A percentile compares a stretch with the other conserved stretches of the same genome.
phyloP scores from a whole-genome alignment of 805 yeast species.

The Schwanniomyces pseudopolymorphus region DNA sequence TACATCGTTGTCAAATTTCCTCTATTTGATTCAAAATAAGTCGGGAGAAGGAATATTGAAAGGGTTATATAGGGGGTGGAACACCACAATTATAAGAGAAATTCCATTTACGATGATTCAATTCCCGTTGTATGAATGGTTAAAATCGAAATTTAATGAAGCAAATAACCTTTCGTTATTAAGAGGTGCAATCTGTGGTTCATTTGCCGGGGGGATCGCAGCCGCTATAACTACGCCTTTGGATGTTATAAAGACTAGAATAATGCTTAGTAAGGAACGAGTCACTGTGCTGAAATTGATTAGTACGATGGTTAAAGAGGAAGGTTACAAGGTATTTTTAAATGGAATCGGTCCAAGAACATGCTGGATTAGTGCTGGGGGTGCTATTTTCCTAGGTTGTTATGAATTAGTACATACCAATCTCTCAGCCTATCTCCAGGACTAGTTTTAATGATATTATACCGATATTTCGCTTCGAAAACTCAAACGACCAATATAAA shows the following conservation, averaged over 20 bases:
- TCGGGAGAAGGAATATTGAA: slow-evolving; percentile 75
- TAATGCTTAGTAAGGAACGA: slow-evolving; percentile 68
- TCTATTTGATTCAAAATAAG: slow-evolving; percentile 56
- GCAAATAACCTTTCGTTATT: slow-evolving; percentile 52
- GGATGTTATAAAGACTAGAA: slow-evolving; percentile 77
- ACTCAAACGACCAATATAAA: too few relatives aligned
- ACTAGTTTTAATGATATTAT: background rate
- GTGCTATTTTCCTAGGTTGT: slow-evolving; percentile 93
- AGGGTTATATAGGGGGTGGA: slow-evolving; percentile 92
- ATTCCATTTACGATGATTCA: slow-evolving; percentile 96
- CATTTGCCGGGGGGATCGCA: slow-evolving; percentile 78
- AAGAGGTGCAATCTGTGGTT: slow-evolving; percentile 84
- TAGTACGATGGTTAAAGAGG: slow-evolving; percentile 57
- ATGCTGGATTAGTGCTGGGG: slow-evolving; percentile 97
- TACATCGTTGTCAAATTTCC: slow-evolving; percentile 72
- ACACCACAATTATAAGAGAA: slow-evolving; percentile 88
- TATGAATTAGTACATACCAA: slow-evolving; percentile 67
- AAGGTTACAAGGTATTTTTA: slow-evolving; percentile 71
- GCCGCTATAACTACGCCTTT: slow-evolving; percentile 82
- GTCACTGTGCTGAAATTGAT: slow-evolving; percentile 50
- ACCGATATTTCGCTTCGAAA: too few relatives aligned
- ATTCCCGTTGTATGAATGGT: slow-evolving; percentile 86
- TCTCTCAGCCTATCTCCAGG: slow-evolving; percentile 12
- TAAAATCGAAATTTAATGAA: slow-evolving; percentile 51
- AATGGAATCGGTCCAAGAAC: slow-evolving; percentile 94